These are phyloP conservation scores for Parastagonospora avenae DNA, from an alignment of 2,329 filamentous ascomycete genomes.

Conservation along the genomic window DNA sequence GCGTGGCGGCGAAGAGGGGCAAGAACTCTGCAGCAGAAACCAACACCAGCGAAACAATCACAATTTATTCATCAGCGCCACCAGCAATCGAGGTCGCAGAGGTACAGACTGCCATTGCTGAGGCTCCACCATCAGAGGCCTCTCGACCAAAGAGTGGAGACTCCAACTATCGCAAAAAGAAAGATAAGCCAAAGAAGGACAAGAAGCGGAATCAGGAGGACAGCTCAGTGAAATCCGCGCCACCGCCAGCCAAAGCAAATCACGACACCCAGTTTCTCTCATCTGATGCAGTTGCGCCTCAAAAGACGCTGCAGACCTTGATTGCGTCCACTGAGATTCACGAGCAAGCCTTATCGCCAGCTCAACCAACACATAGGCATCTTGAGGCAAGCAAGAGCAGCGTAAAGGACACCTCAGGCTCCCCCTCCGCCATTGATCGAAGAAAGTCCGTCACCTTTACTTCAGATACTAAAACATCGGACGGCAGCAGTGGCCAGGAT, in stretches of 20 bases:
- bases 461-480: constrained; percentile 64
- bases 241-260: constrained; percentile 9
- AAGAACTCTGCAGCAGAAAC: constrained; percentile 16
- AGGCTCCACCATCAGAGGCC: constrained; percentile 12
- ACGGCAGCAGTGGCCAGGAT: constrained; percentile 60
- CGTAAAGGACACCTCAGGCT: constrained; percentile 25
- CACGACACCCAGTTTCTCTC: constrained; percentile 23
- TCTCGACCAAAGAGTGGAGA: constrained; percentile 32
- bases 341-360: constrained; percentile 8
- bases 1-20: constrained; percentile 33
- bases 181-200: constrained; percentile 23
- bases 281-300: constrained; percentile 18
- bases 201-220: constrained; percentile 19
- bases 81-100: constrained; percentile 13
- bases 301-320: constrained; percentile 25
- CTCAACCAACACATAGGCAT: constrained; percentile 26
- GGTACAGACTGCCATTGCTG: constrained; percentile 6
- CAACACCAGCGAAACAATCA: constrained; percentile 4
- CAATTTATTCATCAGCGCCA: background rate
- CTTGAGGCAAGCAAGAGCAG: constrained; percentile 11
- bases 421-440: constrained; percentile 33
- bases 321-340: constrained; percentile 39
- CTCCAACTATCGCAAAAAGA: constrained; percentile 45
- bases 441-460: constrained; percentile 70
- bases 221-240: constrained; percentile 3